phyloP scores from a whole-genome alignment of 208 protist species.

The Trypanosoma cruzi region DNA sequence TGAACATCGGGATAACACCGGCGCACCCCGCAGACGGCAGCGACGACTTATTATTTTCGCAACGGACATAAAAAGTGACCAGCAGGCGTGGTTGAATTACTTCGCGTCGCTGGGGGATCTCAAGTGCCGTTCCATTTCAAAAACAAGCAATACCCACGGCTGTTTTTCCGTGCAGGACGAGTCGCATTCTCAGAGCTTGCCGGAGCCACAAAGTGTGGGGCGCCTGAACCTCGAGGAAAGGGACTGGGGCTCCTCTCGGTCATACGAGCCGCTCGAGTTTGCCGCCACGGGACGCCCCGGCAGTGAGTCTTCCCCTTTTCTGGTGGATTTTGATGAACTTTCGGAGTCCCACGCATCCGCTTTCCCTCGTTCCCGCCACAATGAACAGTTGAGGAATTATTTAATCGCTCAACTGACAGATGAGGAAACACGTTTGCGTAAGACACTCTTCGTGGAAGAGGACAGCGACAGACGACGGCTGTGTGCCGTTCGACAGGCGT shows the following conservation, averaged over 20 bases:
- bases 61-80: slow-evolving; percentile 42
- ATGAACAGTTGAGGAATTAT: neutral
- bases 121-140: neutral
- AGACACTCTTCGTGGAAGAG: neutral
- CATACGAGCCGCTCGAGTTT: neutral
- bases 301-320: neutral
- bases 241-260: neutral
- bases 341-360: neutral
- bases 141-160: neutral
- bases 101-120: slow-evolving; percentile 35
- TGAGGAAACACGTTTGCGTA: neutral
- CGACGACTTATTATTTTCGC: slow-evolving; percentile 46
- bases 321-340: neutral
- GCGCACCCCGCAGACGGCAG: slow-evolving; percentile 10
- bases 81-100: slow-evolving; percentile 45
- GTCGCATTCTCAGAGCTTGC: neutral
- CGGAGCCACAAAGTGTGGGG: neutral
- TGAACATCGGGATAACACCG: slow-evolving; percentile 8
- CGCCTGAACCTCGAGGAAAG: neutral
- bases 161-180: neutral
- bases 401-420: neutral
- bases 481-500: neutral
- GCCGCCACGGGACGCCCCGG: neutral
- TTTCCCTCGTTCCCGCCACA: neutral
- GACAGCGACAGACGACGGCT: neutral